Evolutionary conservation across 2,329 filamentous ascomycete genomes (phyloP).

Genomic region (Aspergillus pseudoterreus): DNA sequence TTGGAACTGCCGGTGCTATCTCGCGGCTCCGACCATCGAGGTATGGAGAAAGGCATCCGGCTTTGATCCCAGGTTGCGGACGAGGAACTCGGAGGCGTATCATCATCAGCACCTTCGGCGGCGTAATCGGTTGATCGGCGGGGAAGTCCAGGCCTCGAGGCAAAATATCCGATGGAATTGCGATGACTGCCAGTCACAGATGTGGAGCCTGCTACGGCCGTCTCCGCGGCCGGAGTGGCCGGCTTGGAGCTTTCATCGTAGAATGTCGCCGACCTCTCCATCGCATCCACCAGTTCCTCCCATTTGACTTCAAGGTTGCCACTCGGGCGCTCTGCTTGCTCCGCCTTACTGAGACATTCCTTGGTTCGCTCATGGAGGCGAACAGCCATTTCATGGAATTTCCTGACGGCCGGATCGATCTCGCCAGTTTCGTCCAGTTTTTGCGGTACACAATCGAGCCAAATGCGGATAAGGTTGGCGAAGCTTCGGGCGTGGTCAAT

Average conservation of each 20-base stretch:
- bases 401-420: conserved; percentile 34
- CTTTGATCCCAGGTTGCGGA: conserved; percentile 42
- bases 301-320: conserved; percentile 46
- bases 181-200: conserved; percentile 32
- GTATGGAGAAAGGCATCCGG: conserved; percentile 39
- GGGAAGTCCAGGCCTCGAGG: conserved; percentile 33
- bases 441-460: conserved; percentile 41
- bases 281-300: conserved; percentile 48
- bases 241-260: conserved; percentile 40
- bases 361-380: conserved; percentile 42
- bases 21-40: conserved; percentile 38
- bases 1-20: conserved; percentile 44
- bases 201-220: conserved; percentile 25
- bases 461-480: conserved; percentile 69
- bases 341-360: conserved; percentile 44
- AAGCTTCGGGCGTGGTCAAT: conserved; percentile 86
- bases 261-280: conserved; percentile 42
- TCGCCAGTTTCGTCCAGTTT: conserved; percentile 38
- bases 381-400: conserved; percentile 44
- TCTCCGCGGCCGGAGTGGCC: conserved; percentile 34
- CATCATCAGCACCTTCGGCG: conserved; percentile 36
- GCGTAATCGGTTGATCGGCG: conserved; percentile 37
- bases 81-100: conserved; percentile 44
- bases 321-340: conserved; percentile 47
- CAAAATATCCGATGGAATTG: conserved; percentile 41